These are phyloP conservation scores for Osmanthus fragrans DNA, from an alignment of 257 asterid species.

Conservation along the genomic window DNA sequence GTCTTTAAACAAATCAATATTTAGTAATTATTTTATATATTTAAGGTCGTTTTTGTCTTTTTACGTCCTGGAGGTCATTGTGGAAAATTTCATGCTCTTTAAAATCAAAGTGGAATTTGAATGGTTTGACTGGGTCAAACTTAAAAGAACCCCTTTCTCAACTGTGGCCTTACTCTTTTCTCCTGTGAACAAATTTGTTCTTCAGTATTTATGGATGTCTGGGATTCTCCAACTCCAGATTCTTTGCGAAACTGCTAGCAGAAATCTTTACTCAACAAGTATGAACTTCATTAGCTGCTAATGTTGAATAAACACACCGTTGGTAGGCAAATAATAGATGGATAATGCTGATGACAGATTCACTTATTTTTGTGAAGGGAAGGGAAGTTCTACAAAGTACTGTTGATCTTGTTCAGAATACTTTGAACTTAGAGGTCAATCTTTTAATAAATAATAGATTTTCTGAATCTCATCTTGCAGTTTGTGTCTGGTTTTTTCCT, in stretches of 20 bases:
- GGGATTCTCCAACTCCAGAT: conserved; percentile 95
- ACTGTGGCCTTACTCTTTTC: conserved; percentile 25
- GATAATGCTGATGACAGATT: conserved; percentile 31
- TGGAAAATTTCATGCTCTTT: too few relatives aligned
- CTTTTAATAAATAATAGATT: conserved; percentile 17
- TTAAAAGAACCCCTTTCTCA: too few relatives aligned
- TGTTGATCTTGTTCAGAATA: conserved; percentile 86
- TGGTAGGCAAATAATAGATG: conserved; percentile 19
- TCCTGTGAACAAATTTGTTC: conserved; percentile 20
- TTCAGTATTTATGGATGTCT: conserved; percentile 97
- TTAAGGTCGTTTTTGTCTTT: too few relatives aligned
- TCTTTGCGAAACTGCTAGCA: conserved; percentile 93
- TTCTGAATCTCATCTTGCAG: background rate
- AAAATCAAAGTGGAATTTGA: too few relatives aligned
- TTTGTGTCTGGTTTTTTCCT: conserved; percentile 14
- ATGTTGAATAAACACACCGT: conserved; percentile 8
- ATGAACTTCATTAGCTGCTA: conserved; percentile 25
- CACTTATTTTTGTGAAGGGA: conserved; percentile 56
- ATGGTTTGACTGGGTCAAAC: too few relatives aligned
- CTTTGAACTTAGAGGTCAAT: conserved; percentile 77
- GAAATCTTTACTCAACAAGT: conserved; percentile 95
- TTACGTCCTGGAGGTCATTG: too few relatives aligned
- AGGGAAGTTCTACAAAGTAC: conserved; percentile 95
- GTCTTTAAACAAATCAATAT: too few relatives aligned
- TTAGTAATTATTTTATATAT: too few relatives aligned